phyloP scores from a whole-genome alignment of 2,329 filamentous ascomycete species.

The Eutypa lata region DNA sequence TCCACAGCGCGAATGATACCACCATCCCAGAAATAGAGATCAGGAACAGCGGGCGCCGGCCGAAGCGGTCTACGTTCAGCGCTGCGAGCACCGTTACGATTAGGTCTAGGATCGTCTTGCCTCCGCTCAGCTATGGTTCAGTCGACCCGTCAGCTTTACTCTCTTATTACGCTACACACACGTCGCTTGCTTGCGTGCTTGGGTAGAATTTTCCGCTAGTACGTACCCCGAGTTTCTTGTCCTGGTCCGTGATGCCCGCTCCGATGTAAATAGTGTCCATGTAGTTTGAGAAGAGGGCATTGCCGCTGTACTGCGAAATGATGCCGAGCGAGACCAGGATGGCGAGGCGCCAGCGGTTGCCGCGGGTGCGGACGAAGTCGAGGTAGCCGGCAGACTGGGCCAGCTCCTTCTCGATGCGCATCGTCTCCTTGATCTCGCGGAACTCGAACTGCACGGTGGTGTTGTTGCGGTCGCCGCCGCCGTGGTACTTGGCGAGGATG shows the following conservation, averaged over 20 bases:
- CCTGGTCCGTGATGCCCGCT: constrained; percentile 56
- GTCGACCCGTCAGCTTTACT: not conserved
- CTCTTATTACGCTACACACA: not conserved
- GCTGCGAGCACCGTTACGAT: constrained; percentile 54
- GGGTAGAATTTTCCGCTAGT: not conserved
- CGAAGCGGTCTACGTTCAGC: constrained; percentile 46
- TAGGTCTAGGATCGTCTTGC: constrained; percentile 58
- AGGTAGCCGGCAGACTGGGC: constrained; percentile 53
- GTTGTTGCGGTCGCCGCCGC: constrained; percentile 56
- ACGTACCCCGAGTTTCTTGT: constrained; percentile 52
- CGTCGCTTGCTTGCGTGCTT: too few relatives aligned
- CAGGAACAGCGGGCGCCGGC: constrained; percentile 53
- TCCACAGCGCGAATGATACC: constrained; percentile 47
- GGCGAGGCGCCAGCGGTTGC: constrained; percentile 62
- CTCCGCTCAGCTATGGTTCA: constrained; percentile 39
- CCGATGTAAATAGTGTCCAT: constrained; percentile 60
- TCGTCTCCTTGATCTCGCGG: constrained; percentile 63
- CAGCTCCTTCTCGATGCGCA: constrained; percentile 55
- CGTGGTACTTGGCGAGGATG: constrained; percentile 62
- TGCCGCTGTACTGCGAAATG: constrained; percentile 67
- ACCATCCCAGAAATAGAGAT: constrained; percentile 47
- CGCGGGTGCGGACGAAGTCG: constrained; percentile 59
- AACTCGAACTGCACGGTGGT: constrained; percentile 64
- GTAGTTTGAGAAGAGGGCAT: constrained; percentile 66
- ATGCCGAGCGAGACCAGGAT: constrained; percentile 62